These are phyloP conservation scores for Pisolithus sp. DNA, from an alignment of 768 basidiomycete species.

Conservation along the genomic window DNA sequence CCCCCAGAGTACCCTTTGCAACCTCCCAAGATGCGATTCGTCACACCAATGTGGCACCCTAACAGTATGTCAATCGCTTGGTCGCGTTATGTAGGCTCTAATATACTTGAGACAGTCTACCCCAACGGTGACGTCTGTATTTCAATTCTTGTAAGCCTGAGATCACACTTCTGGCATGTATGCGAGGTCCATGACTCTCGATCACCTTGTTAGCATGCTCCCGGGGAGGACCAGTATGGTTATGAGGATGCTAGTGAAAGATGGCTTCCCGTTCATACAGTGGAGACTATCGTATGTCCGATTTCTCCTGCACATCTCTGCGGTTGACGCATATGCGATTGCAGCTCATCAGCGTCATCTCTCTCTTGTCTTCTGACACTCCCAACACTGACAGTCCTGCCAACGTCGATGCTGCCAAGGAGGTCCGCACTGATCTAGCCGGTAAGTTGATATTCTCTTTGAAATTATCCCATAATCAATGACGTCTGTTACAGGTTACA, in stretches of 20 bases:
- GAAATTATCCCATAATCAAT: slow-evolving; percentile 1
- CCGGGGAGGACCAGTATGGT: slow-evolving; percentile 93
- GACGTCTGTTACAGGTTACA: slow-evolving; percentile 55
- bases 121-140: slow-evolving; percentile 90
- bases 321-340: slow-evolving; percentile 2
- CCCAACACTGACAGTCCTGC: slow-evolving; percentile 93
- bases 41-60: slow-evolving; percentile 96
- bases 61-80: slow-evolving; percentile 60
- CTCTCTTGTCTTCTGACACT: slow-evolving; percentile 84
- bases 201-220: slow-evolving; percentile 61
- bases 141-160: slow-evolving; percentile 72
- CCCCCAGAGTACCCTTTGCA: slow-evolving; percentile 85
- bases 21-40: slow-evolving; percentile 94
- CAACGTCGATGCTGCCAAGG: slow-evolving; percentile 93
- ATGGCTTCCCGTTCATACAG: slow-evolving; percentile 96
- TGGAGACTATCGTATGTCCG: slow-evolving; percentile 83
- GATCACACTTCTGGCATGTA: neutral
- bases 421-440: slow-evolving; percentile 59
- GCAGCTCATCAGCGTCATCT: slow-evolving; percentile 94
- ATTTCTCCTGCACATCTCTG: neutral
- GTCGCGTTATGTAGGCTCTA: neutral
- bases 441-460: slow-evolving; percentile 34
- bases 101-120: slow-evolving; percentile 58
- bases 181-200: slow-evolving; percentile 1
- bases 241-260: slow-evolving; percentile 96